Conservation (phyloP, 352 stramenopile species). For the Globisporangium carolinianum region DNA sequence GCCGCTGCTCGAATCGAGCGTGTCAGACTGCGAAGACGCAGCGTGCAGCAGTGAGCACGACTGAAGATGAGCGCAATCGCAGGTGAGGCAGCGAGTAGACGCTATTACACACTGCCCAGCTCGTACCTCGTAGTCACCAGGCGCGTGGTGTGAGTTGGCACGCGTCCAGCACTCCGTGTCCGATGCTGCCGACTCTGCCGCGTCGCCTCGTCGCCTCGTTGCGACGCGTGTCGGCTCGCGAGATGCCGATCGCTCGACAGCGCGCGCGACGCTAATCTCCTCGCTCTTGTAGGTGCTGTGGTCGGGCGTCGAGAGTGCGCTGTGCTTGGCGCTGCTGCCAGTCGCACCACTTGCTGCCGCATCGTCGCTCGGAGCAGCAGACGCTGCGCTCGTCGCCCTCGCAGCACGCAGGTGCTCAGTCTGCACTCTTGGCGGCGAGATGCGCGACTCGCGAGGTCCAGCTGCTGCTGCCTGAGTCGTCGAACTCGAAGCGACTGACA, state of each 20-base stretch:
- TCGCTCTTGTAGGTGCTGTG: slow-evolving; percentile 8
- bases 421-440: neutral
- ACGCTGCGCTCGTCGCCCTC: neutral
- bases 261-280: slow-evolving; percentile 3
- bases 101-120: neutral
- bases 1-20: slow-evolving; percentile 11
- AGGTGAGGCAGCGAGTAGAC: neutral
- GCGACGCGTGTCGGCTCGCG: too few relatives aligned
- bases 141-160: neutral
- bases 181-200: too few relatives aligned
- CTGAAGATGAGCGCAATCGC: neutral
- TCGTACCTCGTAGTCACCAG: neutral
- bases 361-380: too few relatives aligned
- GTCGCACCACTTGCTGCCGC: neutral
- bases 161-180: neutral
- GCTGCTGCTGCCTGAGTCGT: neutral
- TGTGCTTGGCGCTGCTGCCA: neutral
- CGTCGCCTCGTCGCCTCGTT: neutral
- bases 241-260: neutral
- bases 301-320: neutral
- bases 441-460: neutral
- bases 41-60: neutral
- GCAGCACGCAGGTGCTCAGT: neutral
- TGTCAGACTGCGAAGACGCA: slow-evolving; percentile 7
- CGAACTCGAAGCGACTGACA: neutral